phyloP scores from a whole-genome alignment of 1,284 basidiomycete species.

The Microbotryomycetes sp. region DNA sequence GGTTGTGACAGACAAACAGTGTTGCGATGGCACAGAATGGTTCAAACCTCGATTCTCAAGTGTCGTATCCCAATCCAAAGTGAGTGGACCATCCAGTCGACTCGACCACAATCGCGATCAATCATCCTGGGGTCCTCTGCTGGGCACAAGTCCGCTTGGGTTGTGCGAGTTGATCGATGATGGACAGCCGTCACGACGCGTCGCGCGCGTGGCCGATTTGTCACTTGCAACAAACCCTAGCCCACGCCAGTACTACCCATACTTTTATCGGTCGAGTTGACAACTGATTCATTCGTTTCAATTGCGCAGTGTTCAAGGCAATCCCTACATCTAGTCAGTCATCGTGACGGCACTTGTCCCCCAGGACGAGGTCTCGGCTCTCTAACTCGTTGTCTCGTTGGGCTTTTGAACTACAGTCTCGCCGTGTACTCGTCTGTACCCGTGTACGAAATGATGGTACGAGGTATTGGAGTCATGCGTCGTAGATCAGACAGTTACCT shows the following conservation, averaged over 20 bases:
- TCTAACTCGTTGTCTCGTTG: neutral
- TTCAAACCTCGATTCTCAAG: neutral
- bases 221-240: too few relatives aligned
- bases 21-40: neutral
- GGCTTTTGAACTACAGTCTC: slow-evolving; percentile 26
- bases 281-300: neutral
- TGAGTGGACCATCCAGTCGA: neutral
- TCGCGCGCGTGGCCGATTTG: too few relatives aligned
- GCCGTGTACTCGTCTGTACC: slow-evolving; percentile 46
- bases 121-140: too few relatives aligned
- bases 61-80: neutral
- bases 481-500: slow-evolving; percentile 81
- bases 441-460: slow-evolving; percentile 54
- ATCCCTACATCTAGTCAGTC: slow-evolving; percentile 34
- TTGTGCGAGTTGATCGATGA: too few relatives aligned
- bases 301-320: slow-evolving; percentile 28
- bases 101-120: too few relatives aligned
- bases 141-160: too few relatives aligned
- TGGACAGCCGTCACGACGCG: neutral
- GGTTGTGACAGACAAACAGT: too few relatives aligned
- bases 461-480: slow-evolving; percentile 98
- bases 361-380: neutral
- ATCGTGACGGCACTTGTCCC: neutral
- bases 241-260: too few relatives aligned
- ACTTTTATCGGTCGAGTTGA: neutral